A percentile compares a stretch with the other conserved stretches of the same genome.
Conservation (phyloP, 2,329 filamentous ascomycete genomes). For the Fusarium citri region DNA sequence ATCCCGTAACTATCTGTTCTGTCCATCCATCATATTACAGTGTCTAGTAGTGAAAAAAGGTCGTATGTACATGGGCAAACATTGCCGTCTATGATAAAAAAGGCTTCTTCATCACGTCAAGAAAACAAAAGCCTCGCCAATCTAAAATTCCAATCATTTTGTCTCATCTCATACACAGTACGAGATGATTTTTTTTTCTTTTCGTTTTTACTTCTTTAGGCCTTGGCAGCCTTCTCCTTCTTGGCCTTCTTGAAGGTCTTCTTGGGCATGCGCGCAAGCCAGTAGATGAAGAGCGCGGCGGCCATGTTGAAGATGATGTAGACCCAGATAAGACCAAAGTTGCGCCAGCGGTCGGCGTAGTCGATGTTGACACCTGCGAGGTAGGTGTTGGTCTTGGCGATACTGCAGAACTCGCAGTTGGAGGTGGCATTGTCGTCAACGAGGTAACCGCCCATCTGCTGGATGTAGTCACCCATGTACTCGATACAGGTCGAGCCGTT, state of each 20-base stretch:
- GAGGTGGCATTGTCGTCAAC: constrained; percentile 59
- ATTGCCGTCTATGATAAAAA: constrained; percentile 37
- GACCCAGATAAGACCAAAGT: constrained; percentile 73
- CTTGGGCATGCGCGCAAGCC: constrained; percentile 63
- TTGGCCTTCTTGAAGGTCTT: constrained; percentile 50
- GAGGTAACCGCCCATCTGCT: constrained; percentile 64
- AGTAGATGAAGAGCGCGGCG: constrained; percentile 68
- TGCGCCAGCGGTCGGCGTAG: constrained; percentile 74
- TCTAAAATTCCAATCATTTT: constrained; percentile 12
- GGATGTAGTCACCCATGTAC: constrained; percentile 68
- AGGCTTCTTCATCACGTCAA: neutral
- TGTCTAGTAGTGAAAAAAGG: constrained; percentile 24
- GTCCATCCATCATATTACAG: constrained; percentile 34
- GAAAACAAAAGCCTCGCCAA: constrained; percentile 7
- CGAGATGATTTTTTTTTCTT: neutral
- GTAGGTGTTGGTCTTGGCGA: constrained; percentile 64
- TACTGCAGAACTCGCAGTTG: constrained; percentile 68
- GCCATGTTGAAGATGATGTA: constrained; percentile 70
- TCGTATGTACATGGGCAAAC: constrained; percentile 35
- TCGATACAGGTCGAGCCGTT: constrained; percentile 66
- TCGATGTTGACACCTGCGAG: constrained; percentile 61
- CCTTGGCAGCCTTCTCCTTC: constrained; percentile 38
- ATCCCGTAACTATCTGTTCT: constrained; percentile 28
- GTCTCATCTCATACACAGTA: constrained; percentile 13
- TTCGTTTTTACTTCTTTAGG: constrained; percentile 4